Evolutionary conservation across 495 filamentous ascomycete species (phyloP).

Genomic region (Aspergillus cristatus): DNA sequence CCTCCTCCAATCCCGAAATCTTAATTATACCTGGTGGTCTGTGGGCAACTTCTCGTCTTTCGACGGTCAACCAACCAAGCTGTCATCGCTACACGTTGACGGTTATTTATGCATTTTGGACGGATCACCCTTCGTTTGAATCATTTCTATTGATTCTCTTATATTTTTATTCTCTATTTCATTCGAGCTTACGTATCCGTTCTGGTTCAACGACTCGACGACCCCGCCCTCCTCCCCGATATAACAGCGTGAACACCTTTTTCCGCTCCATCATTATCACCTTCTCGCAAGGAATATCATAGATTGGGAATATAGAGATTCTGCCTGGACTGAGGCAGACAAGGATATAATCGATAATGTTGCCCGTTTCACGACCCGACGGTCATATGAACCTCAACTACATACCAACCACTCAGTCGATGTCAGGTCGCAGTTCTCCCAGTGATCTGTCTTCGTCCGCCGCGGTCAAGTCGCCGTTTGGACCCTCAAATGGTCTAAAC

Average conservation of each 20-base stretch:
- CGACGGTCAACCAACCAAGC: too few species aligned
- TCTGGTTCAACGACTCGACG: slow-evolving; percentile 7
- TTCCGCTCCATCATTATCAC: slow-evolving; percentile 10
- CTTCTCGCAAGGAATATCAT: slow-evolving; percentile 12
- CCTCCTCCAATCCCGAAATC: slow-evolving; percentile 12
- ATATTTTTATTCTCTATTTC: slow-evolving; percentile 1
- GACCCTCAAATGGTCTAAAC: slow-evolving; percentile 53
- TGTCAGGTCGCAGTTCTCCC: slow-evolving; percentile 79
- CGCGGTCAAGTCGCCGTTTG: slow-evolving; percentile 66
- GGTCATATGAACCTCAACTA: slow-evolving; percentile 69
- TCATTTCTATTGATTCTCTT: slow-evolving; percentile 4
- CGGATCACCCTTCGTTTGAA: slow-evolving; percentile 4
- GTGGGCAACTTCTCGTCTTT: too few species aligned
- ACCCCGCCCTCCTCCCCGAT: slow-evolving; percentile 11
- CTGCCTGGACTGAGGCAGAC: slow-evolving; percentile 17
- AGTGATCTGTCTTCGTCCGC: slow-evolving; percentile 65
- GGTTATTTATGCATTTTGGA: slow-evolving; percentile 7
- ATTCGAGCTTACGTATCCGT: slow-evolving; percentile 15
- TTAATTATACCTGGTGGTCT: too few species aligned
- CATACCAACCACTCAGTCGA: slow-evolving; percentile 64
- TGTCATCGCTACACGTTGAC: neutral
- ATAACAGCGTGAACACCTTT: slow-evolving; percentile 7
- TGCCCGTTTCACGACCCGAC: slow-evolving; percentile 60
- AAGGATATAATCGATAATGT: slow-evolving; percentile 64
- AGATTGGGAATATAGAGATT: slow-evolving; percentile 13